Conservation (phyloP, 352 stramenopile species). For the Thalassiosira ordinaria region DNA sequence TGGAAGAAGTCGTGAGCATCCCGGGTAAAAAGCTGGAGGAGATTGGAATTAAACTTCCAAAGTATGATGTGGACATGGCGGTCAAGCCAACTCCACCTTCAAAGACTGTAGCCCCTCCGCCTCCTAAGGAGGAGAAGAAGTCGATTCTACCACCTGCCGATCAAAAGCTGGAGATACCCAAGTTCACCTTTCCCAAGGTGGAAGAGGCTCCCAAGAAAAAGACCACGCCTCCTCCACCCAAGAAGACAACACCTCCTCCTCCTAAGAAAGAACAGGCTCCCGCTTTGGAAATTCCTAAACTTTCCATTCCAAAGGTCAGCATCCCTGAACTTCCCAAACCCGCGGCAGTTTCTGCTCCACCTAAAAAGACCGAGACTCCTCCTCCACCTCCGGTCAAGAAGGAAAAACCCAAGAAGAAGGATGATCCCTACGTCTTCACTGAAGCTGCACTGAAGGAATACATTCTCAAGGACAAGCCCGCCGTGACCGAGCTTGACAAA, state of each 20-base stretch:
- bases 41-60: constrained; percentile 33
- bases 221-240: neutral
- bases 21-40: constrained; percentile 66
- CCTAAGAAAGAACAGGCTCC: constrained; percentile 11
- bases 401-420: constrained; percentile 44
- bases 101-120: neutral
- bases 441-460: constrained; percentile 57
- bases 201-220: constrained; percentile 14
- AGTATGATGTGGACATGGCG: constrained; percentile 11
- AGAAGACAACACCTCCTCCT: constrained; percentile 5
- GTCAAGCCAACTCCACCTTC: constrained; percentile 7
- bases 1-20: constrained; percentile 60
- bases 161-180: constrained; percentile 47
- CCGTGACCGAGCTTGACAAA: constrained; percentile 45
- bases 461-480: constrained; percentile 54
- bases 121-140: constrained; percentile 13
- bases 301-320: constrained; percentile 48
- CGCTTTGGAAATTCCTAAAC: constrained; percentile 54
- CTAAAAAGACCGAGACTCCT: constrained; percentile 19
- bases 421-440: constrained; percentile 49
- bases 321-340: constrained; percentile 28
- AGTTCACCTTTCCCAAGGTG: constrained; percentile 28
- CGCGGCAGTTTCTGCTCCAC: constrained; percentile 4
- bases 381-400: constrained; percentile 15
- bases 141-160: constrained; percentile 46